phyloP scores from a whole-genome alignment of 192 early-diverging fungal species.

The Diversispora epigaea region DNA sequence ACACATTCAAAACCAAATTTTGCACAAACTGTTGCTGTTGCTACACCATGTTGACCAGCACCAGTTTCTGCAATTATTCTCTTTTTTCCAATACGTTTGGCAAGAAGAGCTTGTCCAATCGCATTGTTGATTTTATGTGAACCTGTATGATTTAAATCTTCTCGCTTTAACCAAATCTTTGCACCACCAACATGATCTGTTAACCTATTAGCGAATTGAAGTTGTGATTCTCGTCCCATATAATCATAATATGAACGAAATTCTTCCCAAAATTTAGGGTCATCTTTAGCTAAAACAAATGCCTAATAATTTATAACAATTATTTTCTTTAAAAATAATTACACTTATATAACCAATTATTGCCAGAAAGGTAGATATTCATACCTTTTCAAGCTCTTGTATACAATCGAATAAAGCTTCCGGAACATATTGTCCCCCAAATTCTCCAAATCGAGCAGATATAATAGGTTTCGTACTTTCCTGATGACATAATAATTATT shows the following conservation, averaged over 20 bases:
- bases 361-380: not conserved
- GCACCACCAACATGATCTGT: conserved; percentile 79
- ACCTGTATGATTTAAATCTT: conserved; percentile 98
- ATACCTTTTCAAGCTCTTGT: conserved; percentile 72
- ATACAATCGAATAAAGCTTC: conserved; percentile 97
- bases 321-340: not conserved
- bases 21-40: conserved; percentile 96
- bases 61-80: conserved; percentile 99
- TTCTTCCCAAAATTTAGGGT: conserved; percentile 93
- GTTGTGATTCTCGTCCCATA: conserved; percentile 86
- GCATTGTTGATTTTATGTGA: conserved; percentile 99
- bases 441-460: conserved; percentile 85
- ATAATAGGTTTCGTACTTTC: conserved; percentile 42
- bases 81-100: conserved; percentile 92
- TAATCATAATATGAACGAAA: conserved; percentile 87
- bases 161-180: conserved; percentile 95
- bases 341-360: not conserved
- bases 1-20: conserved; percentile 96
- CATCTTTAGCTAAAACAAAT: conserved; percentile 77
- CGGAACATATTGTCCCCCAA: conserved; percentile 96
- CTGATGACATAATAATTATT: too few relatives aligned
- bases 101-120: conserved; percentile 81
- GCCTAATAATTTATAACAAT: conserved; percentile 38
- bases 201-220: conserved; percentile 86
- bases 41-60: conserved; percentile 98